Conservation (phyloP, 495 filamentous ascomycete species). For the Aspergillus nanangensis region DNA sequence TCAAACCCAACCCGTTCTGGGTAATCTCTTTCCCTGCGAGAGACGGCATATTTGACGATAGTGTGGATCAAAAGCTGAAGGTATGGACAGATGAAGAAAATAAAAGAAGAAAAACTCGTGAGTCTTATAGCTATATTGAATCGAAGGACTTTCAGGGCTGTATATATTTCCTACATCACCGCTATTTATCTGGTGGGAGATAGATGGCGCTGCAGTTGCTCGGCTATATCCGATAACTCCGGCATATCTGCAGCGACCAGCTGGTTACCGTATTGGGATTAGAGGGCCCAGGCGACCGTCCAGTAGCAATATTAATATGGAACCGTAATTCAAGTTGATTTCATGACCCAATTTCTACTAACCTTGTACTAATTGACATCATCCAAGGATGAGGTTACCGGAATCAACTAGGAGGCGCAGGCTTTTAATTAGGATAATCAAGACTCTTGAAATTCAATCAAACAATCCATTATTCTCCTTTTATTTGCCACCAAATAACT, state of each 20-base stretch:
- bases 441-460: background rate
- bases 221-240: constrained; percentile 1
- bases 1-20: constrained; percentile 16
- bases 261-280: constrained; percentile 6
- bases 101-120: no score
- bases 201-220: background rate
- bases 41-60: constrained; percentile 9
- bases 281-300: background rate
- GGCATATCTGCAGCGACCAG: constrained; percentile 1
- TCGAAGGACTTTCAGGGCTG: no score
- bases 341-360: no score
- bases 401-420: background rate
- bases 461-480: background rate
- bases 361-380: no score
- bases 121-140: no score
- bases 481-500: background rate
- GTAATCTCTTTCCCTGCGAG: constrained; percentile 15
- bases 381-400: background rate
- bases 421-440: background rate
- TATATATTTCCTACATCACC: no score
- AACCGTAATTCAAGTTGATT: no score
- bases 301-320: background rate
- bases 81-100: no score
- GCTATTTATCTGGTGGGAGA: no score
- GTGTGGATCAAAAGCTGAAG: background rate